Conservation (phyloP, 768 basidiomycete genomes). For the Lepiota brunneoincarnata region DNA sequence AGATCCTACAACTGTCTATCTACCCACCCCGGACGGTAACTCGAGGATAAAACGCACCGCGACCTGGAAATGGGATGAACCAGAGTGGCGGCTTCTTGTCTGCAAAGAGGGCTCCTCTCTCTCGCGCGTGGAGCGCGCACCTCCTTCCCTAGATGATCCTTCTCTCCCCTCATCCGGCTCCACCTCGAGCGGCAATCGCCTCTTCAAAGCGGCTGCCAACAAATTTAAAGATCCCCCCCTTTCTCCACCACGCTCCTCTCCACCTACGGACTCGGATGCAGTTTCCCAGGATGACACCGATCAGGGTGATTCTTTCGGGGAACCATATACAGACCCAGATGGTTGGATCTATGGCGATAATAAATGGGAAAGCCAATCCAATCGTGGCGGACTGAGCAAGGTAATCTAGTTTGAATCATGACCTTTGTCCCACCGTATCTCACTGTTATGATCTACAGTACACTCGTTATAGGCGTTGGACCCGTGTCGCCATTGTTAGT, state of each 20-base stretch:
- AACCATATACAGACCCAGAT: slow-evolving; percentile 71
- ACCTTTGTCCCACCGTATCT: neutral
- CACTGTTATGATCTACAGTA: slow-evolving; percentile 44
- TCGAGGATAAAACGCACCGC: slow-evolving; percentile 69
- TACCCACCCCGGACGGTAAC: slow-evolving; percentile 46
- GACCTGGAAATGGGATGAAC: slow-evolving; percentile 87
- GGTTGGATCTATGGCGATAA: slow-evolving; percentile 96
- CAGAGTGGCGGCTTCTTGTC: slow-evolving; percentile 83
- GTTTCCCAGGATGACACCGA: slow-evolving; percentile 27
- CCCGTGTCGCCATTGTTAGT: slow-evolving; percentile 73
- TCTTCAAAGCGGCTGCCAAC: slow-evolving; percentile 52
- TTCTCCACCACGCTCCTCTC: neutral
- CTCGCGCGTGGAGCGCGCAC: slow-evolving; percentile 56
- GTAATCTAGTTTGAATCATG: slow-evolving; percentile 29
- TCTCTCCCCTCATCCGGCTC: slow-evolving; percentile 23
- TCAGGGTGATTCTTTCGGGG: slow-evolving; percentile 39
- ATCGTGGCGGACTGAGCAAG: slow-evolving; percentile 85
- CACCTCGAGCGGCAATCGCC: slow-evolving; percentile 34
- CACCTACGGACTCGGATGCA: slow-evolving; percentile 17
- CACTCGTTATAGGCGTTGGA: slow-evolving; percentile 85
- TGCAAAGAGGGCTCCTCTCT: slow-evolving; percentile 50
- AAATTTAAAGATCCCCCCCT: slow-evolving; percentile 6
- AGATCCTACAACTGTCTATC: slow-evolving; percentile 54
- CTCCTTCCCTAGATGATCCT: slow-evolving; percentile 47
- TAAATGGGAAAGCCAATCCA: slow-evolving; percentile 83